These are phyloP conservation scores for Pharus latifolius DNA, from an alignment of 176 grass and related monocot species.

Conservation along the genomic window DNA sequence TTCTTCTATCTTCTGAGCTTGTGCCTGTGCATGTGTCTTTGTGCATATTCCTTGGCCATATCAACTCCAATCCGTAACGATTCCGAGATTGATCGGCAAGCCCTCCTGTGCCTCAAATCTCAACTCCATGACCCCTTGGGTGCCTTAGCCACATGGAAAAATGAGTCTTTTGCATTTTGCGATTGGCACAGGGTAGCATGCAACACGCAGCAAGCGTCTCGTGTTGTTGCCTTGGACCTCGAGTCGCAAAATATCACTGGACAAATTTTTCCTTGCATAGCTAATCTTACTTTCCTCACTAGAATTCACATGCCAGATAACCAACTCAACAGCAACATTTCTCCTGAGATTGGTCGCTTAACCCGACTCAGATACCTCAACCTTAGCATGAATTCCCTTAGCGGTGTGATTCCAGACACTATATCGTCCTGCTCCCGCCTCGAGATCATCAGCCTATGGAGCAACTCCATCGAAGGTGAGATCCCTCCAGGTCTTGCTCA, in stretches of 20 bases:
- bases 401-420: constrained; percentile 12
- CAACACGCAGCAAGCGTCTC: neutral
- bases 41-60: too few species aligned
- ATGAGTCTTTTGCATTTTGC: neutral
- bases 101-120: constrained; percentile 23
- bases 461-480: constrained; percentile 24
- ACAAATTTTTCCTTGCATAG: neutral
- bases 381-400: constrained; percentile 31
- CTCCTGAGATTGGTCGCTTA: neutral
- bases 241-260: neutral
- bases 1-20: too few species aligned
- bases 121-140: neutral
- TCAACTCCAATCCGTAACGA: too few species aligned
- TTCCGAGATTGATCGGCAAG: neutral
- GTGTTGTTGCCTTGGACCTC: neutral
- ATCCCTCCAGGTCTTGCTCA: constrained; percentile 20
- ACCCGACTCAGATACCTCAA: neutral
- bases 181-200: constrained; percentile 13
- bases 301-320: constrained; percentile 9
- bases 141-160: constrained; percentile 5
- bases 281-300: neutral
- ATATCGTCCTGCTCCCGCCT: constrained; percentile 24
- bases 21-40: too few species aligned
- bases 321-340: constrained; percentile 2
- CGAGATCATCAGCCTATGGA: neutral